Percentiles rank a stretch among this genome's conserved stretches.
These are phyloP conservation scores for Eucalyptus regnans DNA, from an alignment of 345 rosid genomes.

Conservation along the genomic window DNA sequence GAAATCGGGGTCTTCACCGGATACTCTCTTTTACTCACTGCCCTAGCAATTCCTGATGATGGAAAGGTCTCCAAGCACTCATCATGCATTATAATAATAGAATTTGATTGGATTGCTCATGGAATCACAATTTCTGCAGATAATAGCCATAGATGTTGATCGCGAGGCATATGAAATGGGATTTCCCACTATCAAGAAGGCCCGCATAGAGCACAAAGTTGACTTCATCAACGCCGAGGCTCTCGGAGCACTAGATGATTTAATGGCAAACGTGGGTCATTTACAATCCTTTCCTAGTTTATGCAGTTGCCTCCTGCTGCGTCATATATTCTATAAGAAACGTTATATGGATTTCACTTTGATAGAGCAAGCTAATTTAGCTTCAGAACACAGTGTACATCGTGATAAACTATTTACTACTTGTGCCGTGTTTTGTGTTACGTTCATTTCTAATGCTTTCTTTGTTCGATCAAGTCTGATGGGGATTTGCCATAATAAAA, in stretches of 20 bases:
- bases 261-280: slow-evolving; percentile 11
- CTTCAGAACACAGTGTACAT: background rate
- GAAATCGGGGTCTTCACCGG: slow-evolving; percentile 78
- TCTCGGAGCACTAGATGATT: slow-evolving; percentile 14
- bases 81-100: background rate
- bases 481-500: background rate
- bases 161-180: slow-evolving; percentile 24
- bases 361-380: background rate
- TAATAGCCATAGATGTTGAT: slow-evolving; percentile 15
- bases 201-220: slow-evolving; percentile 28
- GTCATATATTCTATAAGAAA: background rate
- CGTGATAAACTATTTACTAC: background rate
- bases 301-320: background rate
- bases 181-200: slow-evolving; percentile 19
- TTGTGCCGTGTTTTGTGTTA: background rate
- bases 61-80: slow-evolving; percentile 23
- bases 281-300: background rate
- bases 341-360: background rate
- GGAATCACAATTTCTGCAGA: background rate
- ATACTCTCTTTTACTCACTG: slow-evolving; percentile 82
- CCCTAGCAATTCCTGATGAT: slow-evolving; percentile 63
- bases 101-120: background rate
- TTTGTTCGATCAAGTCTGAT: background rate
- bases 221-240: slow-evolving; percentile 21
- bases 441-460: background rate